These are phyloP conservation scores for Leishmania tarentolae DNA, from an alignment of 208 protist species.

Conservation along the genomic window DNA sequence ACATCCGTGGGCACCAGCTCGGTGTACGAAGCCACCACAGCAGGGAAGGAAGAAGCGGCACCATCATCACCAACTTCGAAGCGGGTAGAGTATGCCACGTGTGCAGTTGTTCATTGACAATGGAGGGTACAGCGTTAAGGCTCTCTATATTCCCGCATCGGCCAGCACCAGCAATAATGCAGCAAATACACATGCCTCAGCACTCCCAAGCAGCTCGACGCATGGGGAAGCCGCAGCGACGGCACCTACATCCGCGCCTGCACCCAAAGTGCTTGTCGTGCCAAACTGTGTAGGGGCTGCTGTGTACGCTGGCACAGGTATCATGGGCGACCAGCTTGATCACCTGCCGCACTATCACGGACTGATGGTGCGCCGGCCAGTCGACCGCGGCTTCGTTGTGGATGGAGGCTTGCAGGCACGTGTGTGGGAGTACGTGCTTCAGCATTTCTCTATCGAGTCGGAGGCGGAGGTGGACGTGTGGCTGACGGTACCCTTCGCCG, in stretches of 20 bases:
- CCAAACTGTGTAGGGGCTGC: constrained; percentile 79
- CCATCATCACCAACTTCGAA: background rate
- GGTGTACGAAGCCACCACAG: background rate
- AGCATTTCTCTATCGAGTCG: constrained; percentile 65
- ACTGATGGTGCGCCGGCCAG: constrained; percentile 79
- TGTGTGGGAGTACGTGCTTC: constrained; percentile 81
- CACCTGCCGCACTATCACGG: constrained; percentile 79
- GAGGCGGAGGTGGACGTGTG: constrained; percentile 66
- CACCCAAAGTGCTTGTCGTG: constrained; percentile 34
- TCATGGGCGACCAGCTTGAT: constrained; percentile 67
- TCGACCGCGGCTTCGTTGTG: constrained; percentile 76
- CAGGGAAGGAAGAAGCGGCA: background rate
- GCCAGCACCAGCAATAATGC: background rate
- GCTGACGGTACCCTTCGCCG: constrained; percentile 70
- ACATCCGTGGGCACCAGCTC: background rate
- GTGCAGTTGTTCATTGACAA: constrained; percentile 78
- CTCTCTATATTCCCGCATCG: constrained; percentile 51
- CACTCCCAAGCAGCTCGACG: background rate
- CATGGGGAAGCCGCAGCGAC: background rate
- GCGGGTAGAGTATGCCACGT: constrained; percentile 17
- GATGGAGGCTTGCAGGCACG: constrained; percentile 67
- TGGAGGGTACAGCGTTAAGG: constrained; percentile 77
- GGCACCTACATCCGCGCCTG: background rate
- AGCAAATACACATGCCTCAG: background rate
- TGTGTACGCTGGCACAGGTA: constrained; percentile 60